These are phyloP conservation scores for Exutisphaerella laricina DNA, from an alignment of 2,329 filamentous ascomycete species.

Conservation along the genomic window DNA sequence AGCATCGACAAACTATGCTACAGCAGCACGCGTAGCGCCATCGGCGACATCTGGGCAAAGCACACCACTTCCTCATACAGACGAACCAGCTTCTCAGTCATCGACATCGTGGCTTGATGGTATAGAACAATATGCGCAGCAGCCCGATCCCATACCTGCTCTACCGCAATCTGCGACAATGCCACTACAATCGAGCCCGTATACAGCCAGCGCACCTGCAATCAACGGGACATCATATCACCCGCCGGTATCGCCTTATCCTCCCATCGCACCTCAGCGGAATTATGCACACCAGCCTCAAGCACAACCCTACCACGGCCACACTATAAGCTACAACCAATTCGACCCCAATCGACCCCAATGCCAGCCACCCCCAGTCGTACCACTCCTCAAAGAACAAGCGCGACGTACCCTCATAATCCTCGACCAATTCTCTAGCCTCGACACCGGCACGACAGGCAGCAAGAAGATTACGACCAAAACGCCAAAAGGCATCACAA, in stretches of 20 bases:
- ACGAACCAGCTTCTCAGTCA: not conserved
- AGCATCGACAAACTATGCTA: not conserved
- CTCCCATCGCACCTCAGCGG: slow-evolving; percentile 3
- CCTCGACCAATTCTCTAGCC: slow-evolving; percentile 32
- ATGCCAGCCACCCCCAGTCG: slow-evolving; percentile 17
- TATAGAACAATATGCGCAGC: slow-evolving; percentile 40
- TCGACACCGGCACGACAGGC: slow-evolving; percentile 24
- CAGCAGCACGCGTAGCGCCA: not conserved
- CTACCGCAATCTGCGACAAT: not conserved
- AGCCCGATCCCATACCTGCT: slow-evolving; percentile 22
- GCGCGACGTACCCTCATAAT: slow-evolving; percentile 32
- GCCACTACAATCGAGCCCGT: slow-evolving; percentile 6
- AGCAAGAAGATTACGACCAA: slow-evolving; percentile 17
- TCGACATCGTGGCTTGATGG: slow-evolving; percentile 35
- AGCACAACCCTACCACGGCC: slow-evolving; percentile 15
- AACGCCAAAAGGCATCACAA: slow-evolving; percentile 24
- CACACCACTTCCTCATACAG: no score
- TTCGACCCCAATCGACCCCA: slow-evolving; percentile 22
- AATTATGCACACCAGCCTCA: slow-evolving; percentile 1
- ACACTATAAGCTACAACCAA: slow-evolving; percentile 19
- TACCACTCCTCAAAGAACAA: slow-evolving; percentile 31
- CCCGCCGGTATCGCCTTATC: slow-evolving; percentile 10
- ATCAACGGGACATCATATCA: slow-evolving; percentile 12
- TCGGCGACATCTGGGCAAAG: no score
- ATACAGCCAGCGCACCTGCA: slow-evolving; percentile 17